A percentile compares a stretch with the other conserved stretches of the same genome.
phyloP scores from a whole-genome alignment of 805 yeast genomes.

The Clavispora phyllophila region DNA sequence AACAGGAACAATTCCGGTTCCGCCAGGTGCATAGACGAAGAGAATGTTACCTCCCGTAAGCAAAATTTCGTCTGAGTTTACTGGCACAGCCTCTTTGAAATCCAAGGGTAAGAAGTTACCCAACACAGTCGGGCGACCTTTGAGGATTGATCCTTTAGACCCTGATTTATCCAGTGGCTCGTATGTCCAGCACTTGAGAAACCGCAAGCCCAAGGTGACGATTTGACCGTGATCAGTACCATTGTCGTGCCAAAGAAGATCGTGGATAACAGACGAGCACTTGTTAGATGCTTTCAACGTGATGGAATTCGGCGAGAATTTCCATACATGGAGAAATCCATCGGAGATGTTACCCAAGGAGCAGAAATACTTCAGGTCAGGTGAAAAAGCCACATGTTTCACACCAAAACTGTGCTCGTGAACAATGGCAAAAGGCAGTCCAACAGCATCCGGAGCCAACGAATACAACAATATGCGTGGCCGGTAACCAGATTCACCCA shows the following conservation, averaged over 20 bases:
- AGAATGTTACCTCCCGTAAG: conserved; percentile 30
- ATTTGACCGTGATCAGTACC: conserved; percentile 22
- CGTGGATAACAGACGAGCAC: conserved; percentile 56
- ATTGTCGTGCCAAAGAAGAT: conserved; percentile 49
- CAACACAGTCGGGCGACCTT: conserved; percentile 57
- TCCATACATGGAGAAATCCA: conserved; percentile 65
- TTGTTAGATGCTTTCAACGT: conserved; percentile 47
- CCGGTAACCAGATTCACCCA: conserved; percentile 67
- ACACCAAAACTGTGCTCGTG: conserved; percentile 67
- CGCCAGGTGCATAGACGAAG: conserved; percentile 22
- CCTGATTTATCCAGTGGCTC: conserved; percentile 7
- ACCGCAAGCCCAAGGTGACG: conserved; percentile 57
- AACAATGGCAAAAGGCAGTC: conserved; percentile 48
- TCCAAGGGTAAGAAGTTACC: conserved; percentile 45
- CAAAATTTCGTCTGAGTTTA: conserved; percentile 33
- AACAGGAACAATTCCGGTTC: conserved; percentile 13
- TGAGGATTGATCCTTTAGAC: conserved; percentile 20
- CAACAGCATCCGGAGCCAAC: conserved; percentile 43
- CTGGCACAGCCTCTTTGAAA: conserved; percentile 38
- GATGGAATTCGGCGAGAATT: conserved; percentile 17
- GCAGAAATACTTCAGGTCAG: conserved; percentile 50
- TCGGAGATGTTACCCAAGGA: conserved; percentile 67
- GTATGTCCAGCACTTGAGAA: conserved; percentile 58
- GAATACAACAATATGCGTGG: conserved; percentile 63
- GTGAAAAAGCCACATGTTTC: conserved; percentile 49